A percentile compares a stretch with the other conserved stretches of the same genome.
Conservation (phyloP, 164 flowering plant genomes). For the Malania oleifera region DNA sequence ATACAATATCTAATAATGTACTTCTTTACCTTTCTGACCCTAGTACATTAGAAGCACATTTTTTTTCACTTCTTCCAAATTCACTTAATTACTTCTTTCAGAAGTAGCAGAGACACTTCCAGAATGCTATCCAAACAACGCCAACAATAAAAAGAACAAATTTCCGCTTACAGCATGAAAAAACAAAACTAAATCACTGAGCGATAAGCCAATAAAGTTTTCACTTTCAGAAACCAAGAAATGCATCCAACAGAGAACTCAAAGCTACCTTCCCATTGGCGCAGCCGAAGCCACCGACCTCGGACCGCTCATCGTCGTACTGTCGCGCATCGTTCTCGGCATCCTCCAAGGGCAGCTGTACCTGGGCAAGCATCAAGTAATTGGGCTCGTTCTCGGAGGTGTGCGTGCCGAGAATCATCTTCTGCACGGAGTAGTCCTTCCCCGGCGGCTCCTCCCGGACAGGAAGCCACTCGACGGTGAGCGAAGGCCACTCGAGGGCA, state of each 20-base stretch:
- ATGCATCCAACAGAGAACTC: background rate
- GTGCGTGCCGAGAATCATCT: conserved; percentile 90
- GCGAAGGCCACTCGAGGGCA: conserved; percentile 97
- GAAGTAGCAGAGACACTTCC: too few relatives aligned
- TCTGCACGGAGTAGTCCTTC: conserved; percentile 89
- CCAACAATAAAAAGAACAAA: too few relatives aligned
- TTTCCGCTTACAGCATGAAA: too few relatives aligned
- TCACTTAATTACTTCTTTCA: too few relatives aligned
- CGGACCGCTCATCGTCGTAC: conserved; percentile 72
- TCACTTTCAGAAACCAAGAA: too few relatives aligned
- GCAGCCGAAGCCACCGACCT: conserved; percentile 84
- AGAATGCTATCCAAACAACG: too few relatives aligned
- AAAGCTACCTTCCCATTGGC: conserved; percentile 75
- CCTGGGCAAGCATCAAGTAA: conserved; percentile 90
- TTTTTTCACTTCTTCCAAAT: too few relatives aligned
- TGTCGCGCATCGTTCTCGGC: conserved; percentile 86
- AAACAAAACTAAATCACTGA: too few relatives aligned
- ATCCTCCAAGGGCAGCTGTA: conserved; percentile 86
- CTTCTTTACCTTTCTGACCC: too few relatives aligned
- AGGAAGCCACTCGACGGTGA: conserved; percentile 95
- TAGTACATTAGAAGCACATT: too few relatives aligned
- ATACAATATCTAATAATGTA: too few relatives aligned
- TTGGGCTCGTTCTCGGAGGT: conserved; percentile 96
- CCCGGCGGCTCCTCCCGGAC: conserved; percentile 86
- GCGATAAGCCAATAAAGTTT: too few relatives aligned